Conservation (phyloP, 768 basidiomycete species). For the Tylopilus balloui region DNA sequence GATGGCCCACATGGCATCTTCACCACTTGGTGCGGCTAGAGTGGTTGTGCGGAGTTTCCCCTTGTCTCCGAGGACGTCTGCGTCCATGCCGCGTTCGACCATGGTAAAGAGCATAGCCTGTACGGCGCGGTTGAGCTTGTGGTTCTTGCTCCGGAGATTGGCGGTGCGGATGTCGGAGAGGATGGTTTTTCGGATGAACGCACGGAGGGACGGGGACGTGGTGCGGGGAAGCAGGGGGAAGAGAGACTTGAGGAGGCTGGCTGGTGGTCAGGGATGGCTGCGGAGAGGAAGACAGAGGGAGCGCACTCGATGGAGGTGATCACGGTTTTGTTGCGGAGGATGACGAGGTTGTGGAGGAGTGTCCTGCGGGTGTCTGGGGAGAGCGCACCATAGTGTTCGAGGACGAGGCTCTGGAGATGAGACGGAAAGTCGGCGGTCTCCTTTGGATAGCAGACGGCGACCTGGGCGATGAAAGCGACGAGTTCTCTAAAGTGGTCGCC, state of each 20-base stretch:
- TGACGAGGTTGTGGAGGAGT: conserved; percentile 86
- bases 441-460: conserved; percentile 72
- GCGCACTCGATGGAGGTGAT: conserved; percentile 89
- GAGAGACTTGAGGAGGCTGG: conserved; percentile 81
- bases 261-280: conserved; percentile 3
- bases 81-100: conserved; percentile 90
- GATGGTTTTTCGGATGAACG: conserved; percentile 89
- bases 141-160: conserved; percentile 83
- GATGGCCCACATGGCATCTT: conserved; percentile 98
- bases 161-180: conserved; percentile 89
- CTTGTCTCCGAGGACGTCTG: conserved; percentile 77
- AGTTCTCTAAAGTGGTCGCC: conserved; percentile 82
- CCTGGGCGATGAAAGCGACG: conserved; percentile 88
- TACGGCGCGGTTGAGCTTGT: conserved; percentile 93
- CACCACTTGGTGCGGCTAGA: conserved; percentile 39
- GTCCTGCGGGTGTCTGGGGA: conserved; percentile 79
- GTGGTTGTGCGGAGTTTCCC: conserved; percentile 57
- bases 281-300: not conserved
- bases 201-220: conserved; percentile 76
- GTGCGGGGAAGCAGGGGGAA: conserved; percentile 96
- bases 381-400: conserved; percentile 72
- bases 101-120: conserved; percentile 95
- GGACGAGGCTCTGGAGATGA: conserved; percentile 72
- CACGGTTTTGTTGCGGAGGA: conserved; percentile 89
- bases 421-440: conserved; percentile 84